phyloP scores from a whole-genome alignment of 1,284 basidiomycete genomes.

The Leccinum griseonigrum region DNA sequence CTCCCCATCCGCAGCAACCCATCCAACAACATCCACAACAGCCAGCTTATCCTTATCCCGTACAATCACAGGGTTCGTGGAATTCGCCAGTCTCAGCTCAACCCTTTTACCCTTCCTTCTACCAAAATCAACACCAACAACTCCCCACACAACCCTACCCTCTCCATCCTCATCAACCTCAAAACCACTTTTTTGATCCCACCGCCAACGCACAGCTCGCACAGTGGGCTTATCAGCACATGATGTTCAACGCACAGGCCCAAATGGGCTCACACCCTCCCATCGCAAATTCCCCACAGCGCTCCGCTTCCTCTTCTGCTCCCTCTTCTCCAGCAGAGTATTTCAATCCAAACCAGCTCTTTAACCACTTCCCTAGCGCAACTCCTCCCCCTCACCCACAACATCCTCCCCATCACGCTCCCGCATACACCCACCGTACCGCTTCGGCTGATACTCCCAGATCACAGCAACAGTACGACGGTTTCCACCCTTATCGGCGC shows the following conservation, averaged over 20 bases:
- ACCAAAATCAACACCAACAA: conserved; percentile 64
- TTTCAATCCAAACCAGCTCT: conserved; percentile 56
- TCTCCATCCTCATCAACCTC: conserved; percentile 45
- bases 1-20: conserved; percentile 32
- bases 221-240: conserved; percentile 85
- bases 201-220: conserved; percentile 69
- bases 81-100: conserved; percentile 57
- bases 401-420: conserved; percentile 41
- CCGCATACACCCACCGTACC: conserved; percentile 33
- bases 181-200: conserved; percentile 65
- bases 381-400: conserved; percentile 63
- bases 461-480: conserved; percentile 47
- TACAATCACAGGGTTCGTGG: conserved; percentile 60
- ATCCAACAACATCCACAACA: conserved; percentile 34
- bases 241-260: conserved; percentile 59
- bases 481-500: conserved; percentile 81
- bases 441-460: conserved; percentile 28
- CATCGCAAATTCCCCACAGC: conserved; percentile 31
- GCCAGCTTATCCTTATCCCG: conserved; percentile 36
- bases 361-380: conserved; percentile 64
- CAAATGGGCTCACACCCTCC: conserved; percentile 41
- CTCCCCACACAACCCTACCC: conserved; percentile 39
- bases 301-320: conserved; percentile 36
- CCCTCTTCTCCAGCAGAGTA: conserved; percentile 43
- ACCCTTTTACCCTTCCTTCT: conserved; percentile 72